phyloP scores from a whole-genome alignment of 2,329 filamentous ascomycete genomes.

The Pyrenophora teres region DNA sequence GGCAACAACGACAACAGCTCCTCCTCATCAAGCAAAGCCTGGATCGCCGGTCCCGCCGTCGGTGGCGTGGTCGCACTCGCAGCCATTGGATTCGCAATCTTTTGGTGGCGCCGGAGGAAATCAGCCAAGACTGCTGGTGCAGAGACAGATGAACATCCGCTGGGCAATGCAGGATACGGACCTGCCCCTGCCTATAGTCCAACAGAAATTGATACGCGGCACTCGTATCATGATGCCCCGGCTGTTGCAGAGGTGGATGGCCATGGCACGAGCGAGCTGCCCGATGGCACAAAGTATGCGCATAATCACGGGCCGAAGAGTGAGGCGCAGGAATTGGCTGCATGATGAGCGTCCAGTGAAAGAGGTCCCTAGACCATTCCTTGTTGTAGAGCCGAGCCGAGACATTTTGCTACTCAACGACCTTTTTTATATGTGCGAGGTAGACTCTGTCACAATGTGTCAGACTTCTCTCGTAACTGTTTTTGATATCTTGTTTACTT shows the following conservation, averaged over 20 bases:
- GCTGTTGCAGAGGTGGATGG: constrained; percentile 10
- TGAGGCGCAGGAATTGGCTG: constrained; percentile 7
- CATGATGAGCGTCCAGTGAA: neutral
- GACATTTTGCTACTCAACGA: no score
- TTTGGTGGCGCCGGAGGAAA: constrained; percentile 25
- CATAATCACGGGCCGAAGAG: constrained; percentile 6
- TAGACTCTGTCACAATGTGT: no score
- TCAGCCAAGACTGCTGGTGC: neutral
- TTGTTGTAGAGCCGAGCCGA: no score
- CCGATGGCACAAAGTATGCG: constrained; percentile 25
- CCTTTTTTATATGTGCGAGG: no score
- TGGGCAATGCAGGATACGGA: neutral
- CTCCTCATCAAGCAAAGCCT: constrained; percentile 23
- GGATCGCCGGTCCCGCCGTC: constrained; percentile 37
- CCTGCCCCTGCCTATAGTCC: constrained; percentile 10
- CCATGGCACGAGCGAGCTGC: constrained; percentile 18
- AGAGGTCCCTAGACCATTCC: no score
- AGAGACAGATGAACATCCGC: constrained; percentile 13
- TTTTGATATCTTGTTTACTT: no score
- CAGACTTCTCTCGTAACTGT: no score
- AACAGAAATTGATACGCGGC: neutral
- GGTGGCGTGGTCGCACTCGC: constrained; percentile 25
- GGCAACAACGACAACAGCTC: neutral
- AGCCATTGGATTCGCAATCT: constrained; percentile 19
- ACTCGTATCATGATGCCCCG: constrained; percentile 2